Evolutionary conservation across 2,329 filamentous ascomycete species (phyloP), one percentile per base, ranked within the genome.

Genomic region (Dryadomyces quercus-mongolicae): DNA sequence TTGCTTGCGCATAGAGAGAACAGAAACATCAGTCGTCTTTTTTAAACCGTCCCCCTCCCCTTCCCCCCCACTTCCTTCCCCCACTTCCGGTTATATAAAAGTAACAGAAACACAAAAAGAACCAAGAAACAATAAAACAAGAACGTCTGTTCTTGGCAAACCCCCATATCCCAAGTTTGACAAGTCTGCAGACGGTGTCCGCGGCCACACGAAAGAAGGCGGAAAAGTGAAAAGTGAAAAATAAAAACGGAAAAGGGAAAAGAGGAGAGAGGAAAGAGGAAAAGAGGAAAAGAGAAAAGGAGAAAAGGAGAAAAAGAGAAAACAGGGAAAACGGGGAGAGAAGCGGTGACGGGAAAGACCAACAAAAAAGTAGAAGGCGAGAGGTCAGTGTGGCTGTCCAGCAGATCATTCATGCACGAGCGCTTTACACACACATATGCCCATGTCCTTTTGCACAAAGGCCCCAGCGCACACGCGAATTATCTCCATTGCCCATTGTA

Each of bases 401-500:
- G 36, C 36, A 40, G 36, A 16, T 31, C 25, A 31, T 31, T 31
- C 25, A 31, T 31, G 25, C 25, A 31, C 25, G 25, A 31, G 25
- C 25, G 25, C 25, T 31, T 31, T 31, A 31, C 25, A 31, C 25
- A 31, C 25, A 31, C 25, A 31, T 31, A 31, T 31, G 25, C 25
- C 25, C 25, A 31, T 31, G 25, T 40, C 36, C 15, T 46, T 22
- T 20, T 22, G n/a, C n/a, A 46, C 10, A 15, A 34, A 18, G 21
- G 18, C 49, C n/a, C 31, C 45, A 25, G 31, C 49, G 49, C 58
- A 5, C 60, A 56, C 7, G 62, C 47, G 21, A 18, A 20, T 45
- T n/a, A 15, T 7, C 20, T 16, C 42, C 42, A 18, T 8, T 44
- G 42, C 42, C 25, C 25, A 31, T 31, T 31, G 25, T 31, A 31